Percentiles rank a stretch among this genome's conserved stretches.
phyloP scores from a whole-genome alignment of 768 basidiomycete species.

The Tulasnella sp. region DNA sequence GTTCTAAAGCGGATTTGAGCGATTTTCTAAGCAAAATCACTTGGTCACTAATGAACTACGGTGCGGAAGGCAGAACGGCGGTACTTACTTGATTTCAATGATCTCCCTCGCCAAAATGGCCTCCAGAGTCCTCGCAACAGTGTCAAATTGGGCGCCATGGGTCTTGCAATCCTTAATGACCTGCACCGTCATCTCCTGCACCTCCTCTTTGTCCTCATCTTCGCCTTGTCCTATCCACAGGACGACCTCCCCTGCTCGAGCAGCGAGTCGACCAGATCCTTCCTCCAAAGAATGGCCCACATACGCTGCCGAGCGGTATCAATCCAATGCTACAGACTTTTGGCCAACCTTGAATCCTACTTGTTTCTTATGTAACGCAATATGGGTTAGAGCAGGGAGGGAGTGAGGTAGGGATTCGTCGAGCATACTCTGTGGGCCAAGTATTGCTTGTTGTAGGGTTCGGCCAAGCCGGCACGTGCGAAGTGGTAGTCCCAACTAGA shows the following conservation, averaged over 20 bases:
- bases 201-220: neutral
- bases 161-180: conserved; percentile 52
- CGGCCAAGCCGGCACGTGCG: conserved; percentile 78
- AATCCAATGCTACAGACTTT: conserved; percentile 57
- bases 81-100: conserved; percentile 59
- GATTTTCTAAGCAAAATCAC: conserved; percentile 51
- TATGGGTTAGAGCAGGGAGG: neutral
- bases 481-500: conserved; percentile 94
- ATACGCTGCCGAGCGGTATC: conserved; percentile 65
- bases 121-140: conserved; percentile 35
- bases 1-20: conserved; percentile 61
- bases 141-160: conserved; percentile 41
- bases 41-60: conserved; percentile 31
- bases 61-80: conserved; percentile 10
- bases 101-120: conserved; percentile 51
- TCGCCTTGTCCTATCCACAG: conserved; percentile 51
- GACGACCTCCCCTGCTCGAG: conserved; percentile 57
- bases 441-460: conserved; percentile 84
- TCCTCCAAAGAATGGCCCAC: conserved; percentile 46
- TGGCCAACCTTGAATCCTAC: conserved; percentile 46
- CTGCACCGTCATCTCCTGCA: conserved; percentile 41
- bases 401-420: neutral
- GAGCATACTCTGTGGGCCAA: conserved; percentile 70
- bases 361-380: neutral
- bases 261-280: conserved; percentile 53